Base-by-base conservation (phyloP, 139 green algal genomes). In the Tetradesmus lagerheimii region DNA sequence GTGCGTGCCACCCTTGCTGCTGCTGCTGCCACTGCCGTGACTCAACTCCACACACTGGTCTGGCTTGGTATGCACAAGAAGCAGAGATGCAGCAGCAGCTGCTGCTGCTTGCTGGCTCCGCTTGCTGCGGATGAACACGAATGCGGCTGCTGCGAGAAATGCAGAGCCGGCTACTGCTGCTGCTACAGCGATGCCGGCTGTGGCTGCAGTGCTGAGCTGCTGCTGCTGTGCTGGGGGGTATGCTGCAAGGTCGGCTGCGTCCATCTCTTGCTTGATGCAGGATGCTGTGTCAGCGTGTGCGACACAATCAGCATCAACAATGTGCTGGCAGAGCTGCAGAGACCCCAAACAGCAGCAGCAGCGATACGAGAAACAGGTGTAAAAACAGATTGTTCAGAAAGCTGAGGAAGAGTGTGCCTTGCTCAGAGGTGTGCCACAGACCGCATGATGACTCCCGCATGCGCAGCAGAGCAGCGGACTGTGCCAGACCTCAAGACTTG, bases 201-300 rank as follows among this genome's bases (percentile, higher is more conserved):
- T 87, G 34, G 81, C 81, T 78, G 53, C 34, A 23, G 81, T 35
- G 53, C 31, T 37, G 15, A 78, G 81, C 50, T 77, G 31, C 20
- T 35, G n/a, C 50, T 76, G 81, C 81, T 53, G 50, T 62, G 71
- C 31, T 79, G 71, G 71, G 0, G 84, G 66, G 67, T 76, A 31
- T 4, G 25, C 34, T 41, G 50, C 45, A 18, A 35, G n/a, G 35
- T 85, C 83, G 35, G 29, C 35, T 64, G 25, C 53, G 29, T 90
- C 86, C 47, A 66, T 47, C 8, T 85, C 86, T 16, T 86, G 47
- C 75, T 86, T 84, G 35, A 90, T 23, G 53, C 86, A 90, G 43
- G 76, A 66, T 0, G 76, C 29, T 20, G 47, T 47, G 78, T 64
- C 50, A n/a, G 50, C 43, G 9, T 43, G 25, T n/a, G 50, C 37